These are phyloP conservation scores for Lolium perenne DNA, from an alignment of 176 grass and related monocot species.

Conservation along the genomic window DNA sequence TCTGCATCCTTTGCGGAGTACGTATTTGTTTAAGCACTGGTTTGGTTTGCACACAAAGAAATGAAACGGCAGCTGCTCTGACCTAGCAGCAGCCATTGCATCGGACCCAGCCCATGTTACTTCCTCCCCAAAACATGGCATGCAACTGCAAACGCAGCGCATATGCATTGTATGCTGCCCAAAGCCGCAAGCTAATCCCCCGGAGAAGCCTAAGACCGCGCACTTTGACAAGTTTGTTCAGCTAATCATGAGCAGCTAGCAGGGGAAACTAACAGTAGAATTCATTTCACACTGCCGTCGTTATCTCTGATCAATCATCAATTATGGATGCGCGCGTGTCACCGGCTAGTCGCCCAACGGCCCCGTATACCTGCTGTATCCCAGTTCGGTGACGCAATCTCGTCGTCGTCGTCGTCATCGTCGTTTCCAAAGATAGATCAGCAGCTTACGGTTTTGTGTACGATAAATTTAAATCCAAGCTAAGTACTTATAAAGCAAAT, in stretches of 20 bases:
- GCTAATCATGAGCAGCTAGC: slow-evolving; percentile 35
- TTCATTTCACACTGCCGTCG: neutral
- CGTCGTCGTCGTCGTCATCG: neutral
- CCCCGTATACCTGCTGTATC: neutral
- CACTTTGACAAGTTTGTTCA: slow-evolving; percentile 33
- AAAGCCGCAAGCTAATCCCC: slow-evolving; percentile 1
- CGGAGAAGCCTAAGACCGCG: slow-evolving; percentile 39
- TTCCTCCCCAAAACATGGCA: slow-evolving; percentile 39
- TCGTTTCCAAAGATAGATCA: too few species aligned
- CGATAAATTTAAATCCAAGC: too few species aligned
- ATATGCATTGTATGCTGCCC: neutral
- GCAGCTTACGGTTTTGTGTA: too few species aligned
- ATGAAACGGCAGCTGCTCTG: slow-evolving; percentile 28
- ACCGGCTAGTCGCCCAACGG: neutral
- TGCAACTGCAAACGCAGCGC: neutral
- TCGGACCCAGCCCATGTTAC: slow-evolving; percentile 47
- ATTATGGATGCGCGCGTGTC: neutral
- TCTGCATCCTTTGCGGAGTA: neutral
- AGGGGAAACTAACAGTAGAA: neutral
- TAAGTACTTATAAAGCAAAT: too few species aligned
- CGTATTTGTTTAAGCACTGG: slow-evolving; percentile 9
- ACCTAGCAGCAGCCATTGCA: neutral
- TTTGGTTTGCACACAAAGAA: slow-evolving; percentile 52
- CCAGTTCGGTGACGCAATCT: slow-evolving; percentile 26
- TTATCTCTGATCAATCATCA: neutral